Conservation (phyloP, 768 basidiomycete genomes). For the Lactarius deliciosus region DNA sequence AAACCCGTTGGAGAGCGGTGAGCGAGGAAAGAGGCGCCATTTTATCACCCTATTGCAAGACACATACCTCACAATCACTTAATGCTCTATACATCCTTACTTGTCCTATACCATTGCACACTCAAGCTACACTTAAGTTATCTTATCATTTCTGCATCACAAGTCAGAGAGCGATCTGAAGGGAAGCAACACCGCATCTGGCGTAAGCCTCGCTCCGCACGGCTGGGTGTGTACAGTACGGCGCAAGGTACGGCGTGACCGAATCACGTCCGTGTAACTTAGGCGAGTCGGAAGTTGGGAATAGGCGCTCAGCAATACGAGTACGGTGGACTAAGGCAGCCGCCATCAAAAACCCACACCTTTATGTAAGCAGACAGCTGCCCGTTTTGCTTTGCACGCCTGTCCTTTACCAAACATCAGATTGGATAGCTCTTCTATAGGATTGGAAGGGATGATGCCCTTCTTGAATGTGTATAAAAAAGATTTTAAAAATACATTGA, state of each 20-base stretch:
- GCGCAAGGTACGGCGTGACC: background rate
- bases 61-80: conserved; percentile 2
- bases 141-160: conserved; percentile 3
- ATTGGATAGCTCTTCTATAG: too few species aligned
- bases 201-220: background rate
- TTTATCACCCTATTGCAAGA: conserved; percentile 7
- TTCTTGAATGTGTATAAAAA: too few species aligned
- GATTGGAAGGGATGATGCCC: too few species aligned
- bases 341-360: too few species aligned
- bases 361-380: too few species aligned
- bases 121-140: conserved; percentile 4
- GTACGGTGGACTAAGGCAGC: background rate
- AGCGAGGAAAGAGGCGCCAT: background rate
- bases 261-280: background rate
- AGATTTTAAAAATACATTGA: too few species aligned
- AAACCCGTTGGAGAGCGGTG: conserved; percentile 13
- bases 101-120: conserved; percentile 6
- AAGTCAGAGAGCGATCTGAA: background rate
- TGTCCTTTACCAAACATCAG: too few species aligned
- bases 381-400: too few species aligned
- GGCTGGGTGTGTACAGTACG: too few species aligned
- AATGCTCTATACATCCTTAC: background rate
- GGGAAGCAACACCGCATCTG: background rate
- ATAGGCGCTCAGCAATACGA: background rate
- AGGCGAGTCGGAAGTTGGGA: background rate